A percentile compares a stretch with the other conserved stretches of the same genome.
Evolutionary conservation across 352 stramenopile species (phyloP).

Genomic region (Thalassiosira mediterranea): DNA sequence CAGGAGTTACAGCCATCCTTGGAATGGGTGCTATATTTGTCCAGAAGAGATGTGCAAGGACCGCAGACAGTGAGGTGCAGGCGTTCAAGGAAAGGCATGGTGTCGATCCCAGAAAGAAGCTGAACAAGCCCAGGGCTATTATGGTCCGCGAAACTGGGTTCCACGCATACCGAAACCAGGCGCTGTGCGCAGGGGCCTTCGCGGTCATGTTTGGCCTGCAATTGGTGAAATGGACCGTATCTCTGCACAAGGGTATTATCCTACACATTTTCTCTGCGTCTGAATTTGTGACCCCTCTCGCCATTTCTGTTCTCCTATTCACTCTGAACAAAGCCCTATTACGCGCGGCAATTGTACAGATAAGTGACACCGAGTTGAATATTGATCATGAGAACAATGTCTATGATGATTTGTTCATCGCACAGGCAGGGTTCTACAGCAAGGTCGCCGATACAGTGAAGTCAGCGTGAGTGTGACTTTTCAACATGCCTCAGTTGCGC

Average conservation of each 20-base stretch:
- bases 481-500: no score
- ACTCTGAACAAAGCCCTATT: conserved; percentile 17
- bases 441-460: conserved; percentile 11
- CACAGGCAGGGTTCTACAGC: conserved; percentile 13
- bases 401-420: conserved; percentile 27
- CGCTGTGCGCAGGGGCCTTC: conserved; percentile 12
- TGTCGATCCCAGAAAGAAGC: no score
- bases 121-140: conserved; percentile 1
- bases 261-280: conserved; percentile 11
- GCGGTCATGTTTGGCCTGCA: conserved; percentile 2
- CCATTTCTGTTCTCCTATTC: conserved; percentile 9
- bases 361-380: not conserved
- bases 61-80: not conserved
- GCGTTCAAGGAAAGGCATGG: not conserved
- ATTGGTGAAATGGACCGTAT: conserved; percentile 25
- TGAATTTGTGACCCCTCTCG: conserved; percentile 17
- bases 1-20: not conserved
- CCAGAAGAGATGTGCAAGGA: conserved; percentile 1
- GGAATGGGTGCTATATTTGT: not conserved
- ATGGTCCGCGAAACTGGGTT: conserved; percentile 7
- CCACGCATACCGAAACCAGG: conserved; percentile 20
- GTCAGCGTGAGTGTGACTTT: conserved; percentile 8
- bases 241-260: conserved; percentile 4
- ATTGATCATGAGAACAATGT: not conserved
- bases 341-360: conserved; percentile 7